A percentile compares a stretch with the other conserved stretches of the same genome.
Conservation (phyloP, 1,284 basidiomycete genomes). For the Malassezia dermatis region DNA sequence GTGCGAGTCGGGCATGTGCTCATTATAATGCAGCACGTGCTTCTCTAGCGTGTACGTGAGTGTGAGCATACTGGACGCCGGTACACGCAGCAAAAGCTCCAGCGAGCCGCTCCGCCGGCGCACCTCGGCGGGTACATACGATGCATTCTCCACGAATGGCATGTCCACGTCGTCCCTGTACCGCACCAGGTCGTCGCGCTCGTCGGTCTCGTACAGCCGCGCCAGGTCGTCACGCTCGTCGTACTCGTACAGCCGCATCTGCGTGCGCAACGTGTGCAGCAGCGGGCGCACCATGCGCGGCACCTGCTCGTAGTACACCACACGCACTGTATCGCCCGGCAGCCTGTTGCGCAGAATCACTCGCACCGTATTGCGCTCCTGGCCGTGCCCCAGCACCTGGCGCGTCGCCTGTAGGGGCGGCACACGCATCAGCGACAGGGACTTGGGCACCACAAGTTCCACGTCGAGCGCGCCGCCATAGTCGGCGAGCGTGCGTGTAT, state of each 20-base stretch:
- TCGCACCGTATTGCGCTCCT: conserved; percentile 64
- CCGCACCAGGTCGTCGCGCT: conserved; percentile 21
- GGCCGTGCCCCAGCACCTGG: conserved; percentile 63
- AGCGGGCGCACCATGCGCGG: conserved; percentile 86
- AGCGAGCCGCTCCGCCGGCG: conserved; percentile 23
- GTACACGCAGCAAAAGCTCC: conserved; percentile 61
- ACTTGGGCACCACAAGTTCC: neutral
- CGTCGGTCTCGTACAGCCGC: neutral
- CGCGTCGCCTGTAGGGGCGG: conserved; percentile 58
- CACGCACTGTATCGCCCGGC: conserved; percentile 50
- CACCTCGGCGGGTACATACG: conserved; percentile 23
- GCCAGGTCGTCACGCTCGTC: conserved; percentile 19
- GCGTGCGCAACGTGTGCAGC: conserved; percentile 64
- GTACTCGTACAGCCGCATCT: conserved; percentile 16
- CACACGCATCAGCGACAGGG: neutral
- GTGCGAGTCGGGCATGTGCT: conserved; percentile 90
- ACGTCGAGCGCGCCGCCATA: neutral
- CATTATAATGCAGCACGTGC: conserved; percentile 80
- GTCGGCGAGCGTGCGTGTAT: neutral
- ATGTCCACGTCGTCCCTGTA: conserved; percentile 21
- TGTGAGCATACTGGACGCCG: conserved; percentile 55
- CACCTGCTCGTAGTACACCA: conserved; percentile 77
- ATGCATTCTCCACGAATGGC: conserved; percentile 21
- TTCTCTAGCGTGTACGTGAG: conserved; percentile 69
- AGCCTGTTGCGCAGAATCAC: conserved; percentile 62